A percentile compares a stretch with the other conserved stretches of the same genome.
Evolutionary conservation across 108 stramenopile genomes (phyloP).

Genomic region (Cyclotella kingstonii): DNA sequence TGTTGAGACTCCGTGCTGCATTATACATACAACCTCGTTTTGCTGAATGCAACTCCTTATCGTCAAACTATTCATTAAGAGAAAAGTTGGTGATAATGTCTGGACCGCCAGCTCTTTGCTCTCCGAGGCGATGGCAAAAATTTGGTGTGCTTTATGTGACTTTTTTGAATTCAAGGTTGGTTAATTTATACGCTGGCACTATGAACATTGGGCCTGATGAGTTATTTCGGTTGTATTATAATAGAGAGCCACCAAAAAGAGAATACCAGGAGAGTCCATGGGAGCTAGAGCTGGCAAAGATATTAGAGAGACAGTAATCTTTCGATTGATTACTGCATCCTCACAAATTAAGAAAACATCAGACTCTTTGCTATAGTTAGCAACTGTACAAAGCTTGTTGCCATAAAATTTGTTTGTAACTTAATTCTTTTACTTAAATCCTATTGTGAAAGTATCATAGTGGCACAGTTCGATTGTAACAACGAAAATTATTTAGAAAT

Average conservation of each 20-base stretch:
- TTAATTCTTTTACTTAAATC: no score
- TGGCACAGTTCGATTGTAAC: no score
- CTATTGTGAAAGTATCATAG: no score
- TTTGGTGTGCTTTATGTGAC: constrained; percentile 72
- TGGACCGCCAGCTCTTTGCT: constrained; percentile 57
- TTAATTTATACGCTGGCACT: constrained; percentile 54
- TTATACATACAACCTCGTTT: constrained; percentile 11
- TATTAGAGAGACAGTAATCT: not conserved
- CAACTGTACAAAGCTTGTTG: no score
- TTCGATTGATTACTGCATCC: no score
- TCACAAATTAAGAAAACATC: no score
- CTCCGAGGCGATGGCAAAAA: constrained; percentile 84
- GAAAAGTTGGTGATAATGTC: constrained; percentile 51
- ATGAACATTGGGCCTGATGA: constrained; percentile 46
- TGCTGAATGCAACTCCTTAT: no score
- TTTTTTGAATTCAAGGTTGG: constrained; percentile 59
- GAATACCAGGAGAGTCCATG: constrained; percentile 14
- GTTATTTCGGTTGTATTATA: constrained; percentile 64
- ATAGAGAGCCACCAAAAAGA: constrained; percentile 32
- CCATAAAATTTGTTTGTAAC: no score
- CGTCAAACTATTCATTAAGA: no score
- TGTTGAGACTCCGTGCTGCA: constrained; percentile 59
- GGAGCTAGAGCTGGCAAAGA: constrained; percentile 26
- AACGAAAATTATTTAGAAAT: not conserved
- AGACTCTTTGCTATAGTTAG: no score